These are phyloP conservation scores for Somion occarium DNA, from an alignment of 1,284 basidiomycete genomes.

Conservation along the genomic window DNA sequence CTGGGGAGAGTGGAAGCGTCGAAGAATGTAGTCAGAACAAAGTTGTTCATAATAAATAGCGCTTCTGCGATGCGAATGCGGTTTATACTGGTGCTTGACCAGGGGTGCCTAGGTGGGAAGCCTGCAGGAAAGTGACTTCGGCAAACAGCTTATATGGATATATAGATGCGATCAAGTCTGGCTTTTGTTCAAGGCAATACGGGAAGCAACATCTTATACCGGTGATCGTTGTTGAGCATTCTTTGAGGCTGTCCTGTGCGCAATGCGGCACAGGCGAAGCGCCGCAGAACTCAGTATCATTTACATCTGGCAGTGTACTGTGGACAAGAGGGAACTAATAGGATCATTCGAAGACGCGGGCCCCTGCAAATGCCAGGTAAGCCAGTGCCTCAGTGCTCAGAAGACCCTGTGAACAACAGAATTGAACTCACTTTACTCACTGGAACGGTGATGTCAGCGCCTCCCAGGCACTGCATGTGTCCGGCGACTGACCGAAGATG, in stretches of 20 bases:
- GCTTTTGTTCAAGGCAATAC: not conserved
- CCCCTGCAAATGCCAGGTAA: too few species aligned
- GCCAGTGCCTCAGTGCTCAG: too few species aligned
- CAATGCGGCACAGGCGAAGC: not conserved
- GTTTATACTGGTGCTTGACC: too few species aligned
- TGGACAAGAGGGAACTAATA: too few species aligned
- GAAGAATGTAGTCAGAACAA: not conserved
- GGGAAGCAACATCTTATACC: not conserved
- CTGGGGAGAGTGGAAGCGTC: not conserved
- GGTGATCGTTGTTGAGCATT: not conserved
- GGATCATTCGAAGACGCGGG: too few species aligned
- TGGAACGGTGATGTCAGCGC: too few species aligned
- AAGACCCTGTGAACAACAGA: too few species aligned
- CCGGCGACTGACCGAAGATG: too few species aligned
- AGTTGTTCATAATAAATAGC: not conserved
- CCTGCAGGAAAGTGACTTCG: not conserved
- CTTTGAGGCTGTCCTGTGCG: not conserved
- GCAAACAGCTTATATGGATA: not conserved
- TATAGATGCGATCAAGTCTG: not conserved
- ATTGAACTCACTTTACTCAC: too few species aligned
- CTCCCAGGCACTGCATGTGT: too few species aligned
- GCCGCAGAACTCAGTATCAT: not conserved
- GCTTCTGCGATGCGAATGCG: not conserved
- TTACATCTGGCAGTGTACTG: not conserved
- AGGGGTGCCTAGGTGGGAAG: not conserved